A percentile compares a stretch with the other conserved stretches of the same genome.
These are phyloP conservation scores for Citrus australasica DNA, from an alignment of 345 rosid genomes.

Conservation along the genomic window DNA sequence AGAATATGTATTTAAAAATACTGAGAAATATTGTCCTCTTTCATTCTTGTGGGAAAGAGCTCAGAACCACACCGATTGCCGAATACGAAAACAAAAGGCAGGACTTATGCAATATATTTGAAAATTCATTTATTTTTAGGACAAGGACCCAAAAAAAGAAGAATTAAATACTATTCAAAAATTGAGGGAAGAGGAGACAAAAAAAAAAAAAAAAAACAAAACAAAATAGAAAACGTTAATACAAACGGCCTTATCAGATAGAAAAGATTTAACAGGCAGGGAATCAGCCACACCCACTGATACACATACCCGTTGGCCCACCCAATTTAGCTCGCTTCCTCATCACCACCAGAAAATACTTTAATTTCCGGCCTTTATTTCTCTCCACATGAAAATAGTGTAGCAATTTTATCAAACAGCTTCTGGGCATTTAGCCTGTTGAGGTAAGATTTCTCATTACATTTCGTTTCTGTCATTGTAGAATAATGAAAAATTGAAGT, in stretches of 20 bases:
- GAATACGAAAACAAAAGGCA: background rate
- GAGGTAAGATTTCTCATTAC: constrained; percentile 13
- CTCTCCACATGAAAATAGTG: constrained; percentile 13
- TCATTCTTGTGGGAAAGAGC: no score
- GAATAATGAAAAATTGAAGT: constrained; percentile 9
- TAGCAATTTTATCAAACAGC: background rate
- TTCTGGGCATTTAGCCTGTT: background rate
- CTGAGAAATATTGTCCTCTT: no score
- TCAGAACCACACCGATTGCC: background rate
- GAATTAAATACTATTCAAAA: background rate
- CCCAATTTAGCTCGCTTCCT: constrained; percentile 8
- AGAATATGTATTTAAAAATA: no score
- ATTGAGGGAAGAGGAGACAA: background rate
- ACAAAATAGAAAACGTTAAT: background rate
- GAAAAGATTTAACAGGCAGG: constrained; percentile 46
- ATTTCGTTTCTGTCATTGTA: background rate
- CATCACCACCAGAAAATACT: background rate
- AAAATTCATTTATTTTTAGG: background rate
- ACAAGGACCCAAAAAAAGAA: background rate
- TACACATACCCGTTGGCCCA: constrained; percentile 12
- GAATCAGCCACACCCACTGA: constrained; percentile 61
- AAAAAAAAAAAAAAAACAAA: background rate
- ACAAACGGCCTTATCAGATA: constrained; percentile 39
- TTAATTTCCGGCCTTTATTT: constrained; percentile 1
- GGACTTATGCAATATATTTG: background rate